Base-by-base conservation (phyloP, 495 filamentous ascomycete genomes). In the Aspergillus kassunensis region DNA sequence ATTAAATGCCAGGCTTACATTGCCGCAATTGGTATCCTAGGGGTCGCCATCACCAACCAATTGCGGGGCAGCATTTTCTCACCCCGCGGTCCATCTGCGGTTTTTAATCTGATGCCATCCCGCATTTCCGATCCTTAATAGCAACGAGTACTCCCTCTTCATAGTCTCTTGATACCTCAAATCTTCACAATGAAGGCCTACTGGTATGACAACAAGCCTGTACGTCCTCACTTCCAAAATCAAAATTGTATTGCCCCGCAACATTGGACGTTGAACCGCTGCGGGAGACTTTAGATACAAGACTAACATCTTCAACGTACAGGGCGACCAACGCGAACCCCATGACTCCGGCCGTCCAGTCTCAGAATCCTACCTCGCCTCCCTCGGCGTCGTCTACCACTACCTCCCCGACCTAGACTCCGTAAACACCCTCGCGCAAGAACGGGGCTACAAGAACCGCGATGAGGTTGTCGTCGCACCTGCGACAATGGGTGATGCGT, bases 381-480 rank as follows among this genome's bases (percentile, higher is more conserved):
- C 75, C 30, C 70, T 98, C 11, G 93, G 93, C 55, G 86, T 98
- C 20, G 66, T 89, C 35, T 89, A 92, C 76, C 83, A 77, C 68
- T 75, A 80, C 59, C 83, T 85, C 64, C 77, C 84, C 18, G 69
- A 80, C 7, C 65, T 91, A 19, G 66, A 71, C 35, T 69, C 70
- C 36, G 89, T 96, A 19, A 76, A 98, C 68, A 64, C 61, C 33
- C 80, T 98, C 18, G 93, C 93, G 19, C 21, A 56, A 0, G 70
- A 85, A 52, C 88, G 93, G 55, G 80, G 80, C 50, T 98, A 98
- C 80, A 90, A 87, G 76, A 96, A 97, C 75, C 88, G 93, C 13
- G 93, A 98, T 70, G 83, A 92, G 70, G 86, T 97, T 63, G 85
- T 78, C 55, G 87, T 97, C n/a, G 92, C 89, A 18, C 91, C 90